Percentiles rank a stretch among this genome's conserved stretches.
phyloP scores from a whole-genome alignment of 306 rosid genomes.

The Vachellia collinsii region DNA sequence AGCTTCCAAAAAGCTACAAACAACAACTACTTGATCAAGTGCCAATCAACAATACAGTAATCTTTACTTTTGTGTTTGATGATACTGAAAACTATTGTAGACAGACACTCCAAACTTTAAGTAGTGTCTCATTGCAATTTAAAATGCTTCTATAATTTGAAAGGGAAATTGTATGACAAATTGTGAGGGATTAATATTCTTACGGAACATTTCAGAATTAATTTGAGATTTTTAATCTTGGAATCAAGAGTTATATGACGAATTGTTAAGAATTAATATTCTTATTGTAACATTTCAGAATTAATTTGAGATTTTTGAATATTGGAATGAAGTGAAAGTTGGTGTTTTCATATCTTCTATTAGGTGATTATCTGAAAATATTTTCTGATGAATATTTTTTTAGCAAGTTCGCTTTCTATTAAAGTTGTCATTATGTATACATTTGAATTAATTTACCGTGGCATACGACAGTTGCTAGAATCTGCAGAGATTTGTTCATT shows the following conservation, averaged over 20 bases:
- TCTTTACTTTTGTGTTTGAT: slow-evolving; percentile 30
- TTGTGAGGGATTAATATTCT: neutral
- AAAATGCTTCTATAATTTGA: slow-evolving; percentile 16
- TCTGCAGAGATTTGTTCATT: neutral
- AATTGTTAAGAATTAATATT: no score
- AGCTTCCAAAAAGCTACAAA: neutral
- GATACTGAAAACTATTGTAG: slow-evolving; percentile 25
- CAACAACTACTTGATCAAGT: slow-evolving; percentile 9
- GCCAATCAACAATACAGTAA: slow-evolving; percentile 11
- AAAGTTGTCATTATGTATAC: neutral
- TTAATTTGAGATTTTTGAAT: neutral
- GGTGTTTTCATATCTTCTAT: slow-evolving; percentile 31
- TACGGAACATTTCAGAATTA: slow-evolving; percentile 29
- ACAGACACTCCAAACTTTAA: slow-evolving; percentile 23
- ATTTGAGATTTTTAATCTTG: no score
- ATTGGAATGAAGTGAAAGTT: slow-evolving; percentile 33
- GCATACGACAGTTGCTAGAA: no score
- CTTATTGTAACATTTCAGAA: no score
- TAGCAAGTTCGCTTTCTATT: neutral
- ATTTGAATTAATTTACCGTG: neutral
- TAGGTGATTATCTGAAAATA: neutral
- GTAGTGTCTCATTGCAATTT: slow-evolving; percentile 2
- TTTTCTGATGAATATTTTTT: neutral
- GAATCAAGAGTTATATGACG: no score
- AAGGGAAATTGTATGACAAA: slow-evolving; percentile 17